Conservation (phyloP, 352 stramenopile species). For the Globisporangium radiosum region DNA sequence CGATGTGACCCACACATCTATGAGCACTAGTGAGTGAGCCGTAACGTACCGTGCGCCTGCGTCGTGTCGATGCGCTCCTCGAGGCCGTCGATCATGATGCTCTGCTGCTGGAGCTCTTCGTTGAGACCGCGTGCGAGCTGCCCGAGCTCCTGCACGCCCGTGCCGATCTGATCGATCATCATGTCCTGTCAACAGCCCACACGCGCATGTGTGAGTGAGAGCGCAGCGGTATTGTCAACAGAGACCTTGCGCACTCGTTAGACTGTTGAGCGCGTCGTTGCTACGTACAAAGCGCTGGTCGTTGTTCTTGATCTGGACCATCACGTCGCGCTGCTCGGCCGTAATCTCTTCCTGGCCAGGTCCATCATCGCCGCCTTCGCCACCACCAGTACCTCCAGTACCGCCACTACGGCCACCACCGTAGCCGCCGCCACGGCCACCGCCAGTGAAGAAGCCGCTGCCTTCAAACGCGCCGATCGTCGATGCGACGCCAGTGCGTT, state of each 20-base stretch:
- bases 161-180: slow-evolving; percentile 83
- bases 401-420: slow-evolving; percentile 23
- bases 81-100: slow-evolving; percentile 83
- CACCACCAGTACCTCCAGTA: slow-evolving; percentile 20
- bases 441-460: slow-evolving; percentile 44
- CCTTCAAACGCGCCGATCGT: slow-evolving; percentile 61
- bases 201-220: too few species aligned
- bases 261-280: too few species aligned
- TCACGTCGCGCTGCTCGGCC: slow-evolving; percentile 51
- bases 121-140: slow-evolving; percentile 72
- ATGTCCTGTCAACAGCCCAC: slow-evolving; percentile 35
- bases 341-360: slow-evolving; percentile 50
- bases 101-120: slow-evolving; percentile 81
- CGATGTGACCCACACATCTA: background rate
- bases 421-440: slow-evolving; percentile 16
- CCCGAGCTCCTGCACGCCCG: slow-evolving; percentile 69
- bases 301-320: slow-evolving; percentile 76
- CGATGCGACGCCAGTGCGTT: slow-evolving; percentile 33
- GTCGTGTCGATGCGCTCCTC: slow-evolving; percentile 78
- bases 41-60: slow-evolving; percentile 49
- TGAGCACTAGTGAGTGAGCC: background rate
- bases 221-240: too few species aligned
- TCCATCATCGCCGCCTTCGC: slow-evolving; percentile 20
- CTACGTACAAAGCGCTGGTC: slow-evolving; percentile 76
- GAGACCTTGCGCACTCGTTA: too few species aligned